phyloP scores from a whole-genome alignment of 331 rosid genomes.

The Rhamnella rubrinervis region DNA sequence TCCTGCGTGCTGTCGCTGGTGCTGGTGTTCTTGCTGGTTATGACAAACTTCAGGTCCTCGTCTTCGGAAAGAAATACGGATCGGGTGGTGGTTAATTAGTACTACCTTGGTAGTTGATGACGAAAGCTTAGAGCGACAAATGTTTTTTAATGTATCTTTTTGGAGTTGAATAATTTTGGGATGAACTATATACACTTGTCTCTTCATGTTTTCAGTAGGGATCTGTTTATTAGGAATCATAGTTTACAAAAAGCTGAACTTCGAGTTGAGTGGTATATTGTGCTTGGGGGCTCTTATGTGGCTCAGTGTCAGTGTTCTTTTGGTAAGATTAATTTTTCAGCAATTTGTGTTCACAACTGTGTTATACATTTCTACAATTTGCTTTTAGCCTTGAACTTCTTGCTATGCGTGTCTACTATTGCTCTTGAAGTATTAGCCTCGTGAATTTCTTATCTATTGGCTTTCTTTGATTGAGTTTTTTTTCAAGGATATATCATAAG shows the following conservation, averaged over 20 bases:
- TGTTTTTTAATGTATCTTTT: constrained; percentile 21
- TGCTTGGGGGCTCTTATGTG: constrained; percentile 17
- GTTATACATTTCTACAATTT: neutral
- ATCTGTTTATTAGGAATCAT: constrained; percentile 23
- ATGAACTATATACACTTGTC: constrained; percentile 1
- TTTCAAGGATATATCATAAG: too few species aligned
- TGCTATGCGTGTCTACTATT: too few species aligned
- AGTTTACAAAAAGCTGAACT: constrained; percentile 15
- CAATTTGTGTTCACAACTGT: constrained; percentile 1
- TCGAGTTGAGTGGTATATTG: constrained; percentile 20
- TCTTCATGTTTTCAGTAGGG: constrained; percentile 19
- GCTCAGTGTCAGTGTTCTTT: constrained; percentile 2
- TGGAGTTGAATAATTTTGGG: constrained; percentile 32
- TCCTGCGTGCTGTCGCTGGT: constrained; percentile 87
- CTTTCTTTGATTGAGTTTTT: too few species aligned
- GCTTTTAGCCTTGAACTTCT: too few species aligned
- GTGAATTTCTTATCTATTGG: too few species aligned
- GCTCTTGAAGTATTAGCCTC: too few species aligned
- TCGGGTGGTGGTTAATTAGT: constrained; percentile 78
- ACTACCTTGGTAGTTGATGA: constrained; percentile 32
- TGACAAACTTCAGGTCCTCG: constrained; percentile 73
- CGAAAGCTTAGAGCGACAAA: constrained; percentile 17
- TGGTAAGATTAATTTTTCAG: constrained; percentile 19
- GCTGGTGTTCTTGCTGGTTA: constrained; percentile 96
- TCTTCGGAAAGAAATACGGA: constrained; percentile 88